Conservation (phyloP, 257 asterid genomes). For the Penstemon davidsonii region DNA sequence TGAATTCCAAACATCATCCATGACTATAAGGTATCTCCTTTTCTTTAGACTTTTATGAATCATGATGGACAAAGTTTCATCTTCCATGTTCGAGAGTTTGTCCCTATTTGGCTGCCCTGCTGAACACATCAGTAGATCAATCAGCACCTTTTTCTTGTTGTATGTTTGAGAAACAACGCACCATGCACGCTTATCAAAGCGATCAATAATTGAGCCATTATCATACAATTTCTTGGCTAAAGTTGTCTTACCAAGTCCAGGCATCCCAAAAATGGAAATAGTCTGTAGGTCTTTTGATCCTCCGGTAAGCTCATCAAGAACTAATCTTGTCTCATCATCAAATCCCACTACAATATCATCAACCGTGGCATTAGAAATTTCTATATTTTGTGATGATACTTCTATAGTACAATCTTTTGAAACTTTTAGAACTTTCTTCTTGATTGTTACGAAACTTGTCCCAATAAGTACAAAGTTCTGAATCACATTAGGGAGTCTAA, state of each 20-base stretch:
- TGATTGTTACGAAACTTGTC: neutral
- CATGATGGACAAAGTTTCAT: slow-evolving; percentile 2
- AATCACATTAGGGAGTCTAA: neutral
- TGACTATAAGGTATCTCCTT: slow-evolving; percentile 20
- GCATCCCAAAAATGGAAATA: slow-evolving; percentile 16
- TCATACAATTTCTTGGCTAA: slow-evolving; percentile 23
- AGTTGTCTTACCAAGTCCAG: slow-evolving; percentile 18
- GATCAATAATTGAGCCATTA: neutral
- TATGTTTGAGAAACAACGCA: slow-evolving; percentile 6
- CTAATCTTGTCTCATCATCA: neutral
- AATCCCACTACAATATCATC: neutral
- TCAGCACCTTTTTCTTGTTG: slow-evolving; percentile 5
- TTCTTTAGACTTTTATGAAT: slow-evolving; percentile 25
- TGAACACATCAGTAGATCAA: neutral
- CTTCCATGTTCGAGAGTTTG: neutral
- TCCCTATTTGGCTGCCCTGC: neutral
- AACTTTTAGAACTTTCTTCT: neutral
- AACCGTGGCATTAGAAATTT: neutral
- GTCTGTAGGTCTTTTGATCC: neutral
- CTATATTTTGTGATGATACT: neutral
- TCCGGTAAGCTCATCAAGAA: neutral
- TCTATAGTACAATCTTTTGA: neutral
- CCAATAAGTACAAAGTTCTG: neutral
- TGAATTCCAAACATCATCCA: slow-evolving; percentile 33
- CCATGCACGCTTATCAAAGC: slow-evolving; percentile 19